Base-by-base conservation (phyloP, 2,329 filamentous ascomycete genomes). In the Emydomyces testavorans region DNA sequence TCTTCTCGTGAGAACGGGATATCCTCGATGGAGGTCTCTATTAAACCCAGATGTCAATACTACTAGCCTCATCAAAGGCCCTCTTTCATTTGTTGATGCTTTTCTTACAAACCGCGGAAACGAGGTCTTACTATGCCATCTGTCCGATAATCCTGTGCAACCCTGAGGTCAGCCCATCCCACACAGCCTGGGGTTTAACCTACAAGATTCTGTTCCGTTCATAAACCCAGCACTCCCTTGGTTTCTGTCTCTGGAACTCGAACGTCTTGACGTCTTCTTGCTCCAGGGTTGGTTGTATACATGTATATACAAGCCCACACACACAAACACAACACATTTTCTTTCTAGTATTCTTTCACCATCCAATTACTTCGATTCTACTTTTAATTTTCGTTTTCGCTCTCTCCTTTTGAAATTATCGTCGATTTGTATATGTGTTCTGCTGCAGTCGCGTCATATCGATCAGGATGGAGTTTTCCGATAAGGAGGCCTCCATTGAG, bases 161-260 rank as follows among this genome's bases (percentile, higher is more conserved):
- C 23, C 15, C 38, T 28, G 15, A 13, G 16, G 6, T 18, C n/a
- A 35, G 6, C 10, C 15, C 4, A 31, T 29, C 31, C 35, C 45
- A 35, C 45, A 34, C 45, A 47, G 34, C 45, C 35, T 28, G 45
- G 45, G 45, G 45, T 32, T 32, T 40, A 16, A 26, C 35, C 45
- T 35, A 20, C 35, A 18, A 7, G n/a, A 16, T 39, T n/a, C 24
- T 32, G 13, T n/a, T 31, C 24, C 21, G 26, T 35, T 47, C 24
- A 40, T 40, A 47, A 47, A 34, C 6, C 36, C 28, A 43, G 21
- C 31, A 18, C 13, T n/a, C 7, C 23, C 42, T 16, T n/a, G n/a
- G 1, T 28, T 37, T 36, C 34, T 24, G 15, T 26, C 28, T 24
- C 35, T 20, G n/a, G 35, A 26, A 40, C 34, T 38, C 34, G n/a